A percentile compares a stretch with the other conserved stretches of the same genome.
Evolutionary conservation across 176 grass and related monocot genomes (phyloP).

Genomic region (Saccharum spontaneum): DNA sequence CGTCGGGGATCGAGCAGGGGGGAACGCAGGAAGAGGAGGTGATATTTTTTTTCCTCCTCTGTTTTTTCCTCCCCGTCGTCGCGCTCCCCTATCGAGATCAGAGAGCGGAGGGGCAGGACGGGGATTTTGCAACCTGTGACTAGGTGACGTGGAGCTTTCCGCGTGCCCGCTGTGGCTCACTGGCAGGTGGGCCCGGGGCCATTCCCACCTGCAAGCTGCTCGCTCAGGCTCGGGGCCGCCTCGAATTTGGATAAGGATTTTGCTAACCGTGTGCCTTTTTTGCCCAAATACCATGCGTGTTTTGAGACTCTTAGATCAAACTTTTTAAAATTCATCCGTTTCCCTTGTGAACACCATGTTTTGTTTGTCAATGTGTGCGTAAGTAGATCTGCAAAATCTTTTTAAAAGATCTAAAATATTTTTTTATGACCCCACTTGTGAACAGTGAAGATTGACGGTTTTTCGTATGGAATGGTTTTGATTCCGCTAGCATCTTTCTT

Average conservation of each 20-base stretch:
- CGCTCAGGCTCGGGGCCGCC: background rate
- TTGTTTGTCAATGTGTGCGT: background rate
- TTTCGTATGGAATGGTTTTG: too few species aligned
- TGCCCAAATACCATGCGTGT: background rate
- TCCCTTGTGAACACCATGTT: background rate
- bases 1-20: conserved; percentile 49
- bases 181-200: background rate
- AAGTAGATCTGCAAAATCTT: background rate
- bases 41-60: conserved; percentile 37
- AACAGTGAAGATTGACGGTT: background rate
- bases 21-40: conserved; percentile 46
- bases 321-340: background rate
- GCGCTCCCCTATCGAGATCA: conserved; percentile 46
- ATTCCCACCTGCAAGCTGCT: background rate
- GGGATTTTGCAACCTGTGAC: conserved; percentile 25
- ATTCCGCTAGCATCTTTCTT: too few species aligned
- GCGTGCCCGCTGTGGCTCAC: background rate
- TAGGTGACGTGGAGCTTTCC: conserved; percentile 37
- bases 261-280: background rate
- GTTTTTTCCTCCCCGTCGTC: conserved; percentile 43
- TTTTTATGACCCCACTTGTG: background rate
- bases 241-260: conserved; percentile 30
- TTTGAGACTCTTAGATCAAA: background rate
- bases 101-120: background rate
- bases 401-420: too few species aligned